Evolutionary conservation across 331 rosid species (phyloP), one percentile per base, ranked within the genome.

Genomic region (Arachis monticola): DNA sequence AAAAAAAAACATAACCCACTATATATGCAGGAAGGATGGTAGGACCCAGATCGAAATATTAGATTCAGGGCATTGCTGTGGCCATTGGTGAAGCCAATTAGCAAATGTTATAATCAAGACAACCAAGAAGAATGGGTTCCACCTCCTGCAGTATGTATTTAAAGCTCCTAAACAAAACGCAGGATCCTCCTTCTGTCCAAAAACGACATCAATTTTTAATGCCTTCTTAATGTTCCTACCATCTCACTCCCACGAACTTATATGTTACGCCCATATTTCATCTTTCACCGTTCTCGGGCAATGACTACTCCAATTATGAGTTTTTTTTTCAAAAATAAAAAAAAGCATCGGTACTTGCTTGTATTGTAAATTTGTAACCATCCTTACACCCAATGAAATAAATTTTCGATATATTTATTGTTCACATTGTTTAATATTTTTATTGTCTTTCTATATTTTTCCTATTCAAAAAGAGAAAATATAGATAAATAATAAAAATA

Each of bases 121-220:
- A 31, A n/a, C 45, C 60, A 45, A 70, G 53, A 64, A 77, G 1
- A 44, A 10, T 73, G 71, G 80, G 86, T 56, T 78, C 83, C 83
- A 70, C 86, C 72, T 60, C 32, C 48, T 40, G 64, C 75, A 42
- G 57, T 13, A 12, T 27, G 17, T 5, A 62, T 64, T 64, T 8
- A 83, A 42, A 64, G 59, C 68, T 64, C 48, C n/a, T 42, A 38
- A 32, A 13, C 61, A 14, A 9, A 52, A 69, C 13, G 22, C 69
- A 60, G 47, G 60, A 68, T 74, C 72, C 38, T 68, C 30, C 7
- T 55, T 67, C 56, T 7, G 60, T 61, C 55, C 58, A 67, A 52
- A 64, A 47, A 76, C 63, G 12, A 56, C 48, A 47, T 9, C 66
- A 48, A 57, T 40, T 67, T 13, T 14, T 47, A 75, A 79, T 66